Conservation (phyloP, 768 basidiomycete genomes). For the Epithele typhae region DNA sequence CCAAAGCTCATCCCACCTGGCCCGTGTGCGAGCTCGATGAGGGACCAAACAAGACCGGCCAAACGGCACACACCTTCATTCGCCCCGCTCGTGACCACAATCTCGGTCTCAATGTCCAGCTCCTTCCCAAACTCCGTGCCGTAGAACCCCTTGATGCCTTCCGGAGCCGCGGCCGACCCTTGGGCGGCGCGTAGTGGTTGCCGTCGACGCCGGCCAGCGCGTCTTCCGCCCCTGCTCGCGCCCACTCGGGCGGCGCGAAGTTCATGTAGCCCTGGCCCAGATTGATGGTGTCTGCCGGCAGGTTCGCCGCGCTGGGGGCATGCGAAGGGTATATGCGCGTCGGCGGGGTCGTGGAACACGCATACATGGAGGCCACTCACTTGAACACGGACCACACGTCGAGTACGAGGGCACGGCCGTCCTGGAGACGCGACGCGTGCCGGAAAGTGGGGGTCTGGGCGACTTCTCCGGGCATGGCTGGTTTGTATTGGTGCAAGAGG, state of each 20-base stretch:
- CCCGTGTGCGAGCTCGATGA: too few relatives aligned
- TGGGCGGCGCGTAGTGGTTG: slow-evolving; percentile 89
- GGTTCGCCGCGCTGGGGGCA: slow-evolving; percentile 78
- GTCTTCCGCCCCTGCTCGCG: slow-evolving; percentile 63
- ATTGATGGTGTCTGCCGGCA: slow-evolving; percentile 90
- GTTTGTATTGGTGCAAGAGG: too few relatives aligned
- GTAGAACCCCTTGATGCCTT: slow-evolving; percentile 87
- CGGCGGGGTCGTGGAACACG: neutral
- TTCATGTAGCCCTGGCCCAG: slow-evolving; percentile 92
- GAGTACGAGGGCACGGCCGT: slow-evolving; percentile 72
- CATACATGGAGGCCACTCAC: slow-evolving; percentile 31
- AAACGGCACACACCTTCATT: slow-evolving; percentile 69
- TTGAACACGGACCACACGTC: slow-evolving; percentile 93
- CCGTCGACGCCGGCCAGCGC: slow-evolving; percentile 57
- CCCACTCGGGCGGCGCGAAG: slow-evolving; percentile 79
- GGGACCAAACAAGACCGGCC: too few relatives aligned
- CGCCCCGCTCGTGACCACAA: slow-evolving; percentile 91
- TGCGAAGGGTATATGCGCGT: neutral
- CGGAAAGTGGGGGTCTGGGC: too few relatives aligned
- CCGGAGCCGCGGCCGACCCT: slow-evolving; percentile 83
- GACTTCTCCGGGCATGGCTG: too few relatives aligned
- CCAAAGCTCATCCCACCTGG: too few relatives aligned
- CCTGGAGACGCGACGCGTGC: slow-evolving; percentile 64
- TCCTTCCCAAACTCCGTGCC: slow-evolving; percentile 59
- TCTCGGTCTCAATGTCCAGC: slow-evolving; percentile 83